Conservation (phyloP, 768 basidiomycete genomes). For the Suillus subluteus region DNA sequence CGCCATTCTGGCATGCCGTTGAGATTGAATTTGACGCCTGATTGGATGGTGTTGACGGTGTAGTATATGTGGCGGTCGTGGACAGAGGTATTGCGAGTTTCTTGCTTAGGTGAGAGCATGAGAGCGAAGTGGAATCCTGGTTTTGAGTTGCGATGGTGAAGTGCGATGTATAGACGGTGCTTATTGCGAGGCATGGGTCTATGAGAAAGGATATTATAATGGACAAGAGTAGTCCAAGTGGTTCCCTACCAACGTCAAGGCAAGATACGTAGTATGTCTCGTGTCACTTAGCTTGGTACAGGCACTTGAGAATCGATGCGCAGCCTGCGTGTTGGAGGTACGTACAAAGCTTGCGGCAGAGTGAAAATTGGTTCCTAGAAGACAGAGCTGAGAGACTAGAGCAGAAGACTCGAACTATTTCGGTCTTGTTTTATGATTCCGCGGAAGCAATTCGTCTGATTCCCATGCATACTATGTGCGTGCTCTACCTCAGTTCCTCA, state of each 20-base stretch:
- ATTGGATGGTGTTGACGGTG: neutral
- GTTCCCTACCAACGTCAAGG: neutral
- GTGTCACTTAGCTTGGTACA: neutral
- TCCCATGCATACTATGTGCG: no score
- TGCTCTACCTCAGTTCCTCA: no score
- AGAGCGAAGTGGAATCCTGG: neutral
- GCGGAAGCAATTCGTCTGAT: no score
- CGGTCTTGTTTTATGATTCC: no score
- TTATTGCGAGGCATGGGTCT: neutral
- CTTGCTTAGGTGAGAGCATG: conserved; percentile 1
- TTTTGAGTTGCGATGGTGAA: neutral
- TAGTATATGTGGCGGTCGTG: neutral
- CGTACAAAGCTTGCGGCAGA: neutral
- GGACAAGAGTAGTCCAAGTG: neutral
- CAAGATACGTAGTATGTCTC: neutral
- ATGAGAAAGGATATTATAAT: neutral
- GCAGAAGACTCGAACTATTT: no score
- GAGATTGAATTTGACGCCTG: conserved; percentile 2
- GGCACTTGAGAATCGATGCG: neutral
- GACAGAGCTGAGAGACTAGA: no score
- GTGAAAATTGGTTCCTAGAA: no score
- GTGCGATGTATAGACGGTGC: neutral
- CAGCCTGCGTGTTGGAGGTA: neutral
- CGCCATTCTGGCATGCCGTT: conserved; percentile 4
- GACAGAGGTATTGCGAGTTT: neutral